Percentiles rank a stretch among this genome's conserved stretches.
These are phyloP conservation scores for Inonotus obliquus DNA, from an alignment of 1,284 basidiomycete species.

Conservation along the genomic window DNA sequence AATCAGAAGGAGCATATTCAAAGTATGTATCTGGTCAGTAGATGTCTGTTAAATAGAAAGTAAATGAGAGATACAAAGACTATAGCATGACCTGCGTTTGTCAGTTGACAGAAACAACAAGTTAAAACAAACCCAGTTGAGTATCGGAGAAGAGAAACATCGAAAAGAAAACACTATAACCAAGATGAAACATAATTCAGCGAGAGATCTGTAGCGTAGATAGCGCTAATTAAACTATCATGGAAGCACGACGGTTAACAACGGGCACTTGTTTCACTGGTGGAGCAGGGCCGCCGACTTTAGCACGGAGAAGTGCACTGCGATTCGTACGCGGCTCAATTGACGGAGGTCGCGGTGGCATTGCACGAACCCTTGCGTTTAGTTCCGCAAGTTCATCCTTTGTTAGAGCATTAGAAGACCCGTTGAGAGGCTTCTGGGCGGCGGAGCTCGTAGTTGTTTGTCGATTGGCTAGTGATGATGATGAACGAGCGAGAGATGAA, in stretches of 20 bases:
- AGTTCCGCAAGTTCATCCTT: conserved; percentile 22
- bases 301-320: conserved; percentile 63
- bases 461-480: conserved; percentile 24
- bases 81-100: neutral
- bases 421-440: conserved; percentile 5
- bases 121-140: neutral
- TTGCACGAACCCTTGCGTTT: conserved; percentile 27
- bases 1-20: neutral
- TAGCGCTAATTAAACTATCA: neutral
- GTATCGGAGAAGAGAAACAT: neutral
- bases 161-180: neutral
- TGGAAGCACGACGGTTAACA: conserved; percentile 9
- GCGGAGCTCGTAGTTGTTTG: conserved; percentile 16
- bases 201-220: neutral
- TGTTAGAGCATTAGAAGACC: conserved; percentile 1
- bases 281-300: conserved; percentile 1
- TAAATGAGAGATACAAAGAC: neutral
- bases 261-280: conserved; percentile 8
- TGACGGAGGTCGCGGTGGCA: conserved; percentile 48
- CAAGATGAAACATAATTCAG: neutral
- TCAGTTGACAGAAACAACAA: neutral
- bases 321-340: conserved; percentile 68
- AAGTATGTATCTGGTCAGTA: neutral
- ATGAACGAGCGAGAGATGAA: conserved; percentile 4
- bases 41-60: neutral